Evolutionary conservation across 2,329 filamentous ascomycete species (phyloP).

Genomic region (Sporothrix humicola): DNA sequence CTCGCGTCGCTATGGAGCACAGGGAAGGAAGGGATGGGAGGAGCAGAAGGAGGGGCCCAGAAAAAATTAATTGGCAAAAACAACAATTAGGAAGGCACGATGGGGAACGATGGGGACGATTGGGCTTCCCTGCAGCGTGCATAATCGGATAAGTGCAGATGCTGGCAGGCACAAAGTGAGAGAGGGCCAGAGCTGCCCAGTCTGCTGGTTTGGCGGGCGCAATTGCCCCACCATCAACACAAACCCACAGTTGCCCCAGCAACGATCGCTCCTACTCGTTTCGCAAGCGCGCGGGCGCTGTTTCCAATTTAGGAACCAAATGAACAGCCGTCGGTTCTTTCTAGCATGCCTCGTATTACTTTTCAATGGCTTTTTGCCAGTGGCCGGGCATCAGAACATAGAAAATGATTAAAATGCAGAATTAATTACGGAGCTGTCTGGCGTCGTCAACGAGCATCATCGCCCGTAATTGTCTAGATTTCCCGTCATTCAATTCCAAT

Average conservation of each 20-base stretch:
- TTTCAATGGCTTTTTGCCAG: not conserved
- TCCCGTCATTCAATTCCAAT: not conserved
- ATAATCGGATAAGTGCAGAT: conserved; percentile 23
- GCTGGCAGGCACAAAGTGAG: not conserved
- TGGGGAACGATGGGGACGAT: not conserved
- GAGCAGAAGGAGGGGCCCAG: not conserved
- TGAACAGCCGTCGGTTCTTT: not conserved
- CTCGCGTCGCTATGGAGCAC: conserved; percentile 35
- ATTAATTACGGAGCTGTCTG: conserved; percentile 15
- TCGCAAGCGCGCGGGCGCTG: conserved; percentile 10
- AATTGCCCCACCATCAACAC: conserved; percentile 35
- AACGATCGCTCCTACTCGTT: conserved; percentile 36
- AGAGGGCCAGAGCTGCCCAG: not conserved
- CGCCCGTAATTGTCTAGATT: not conserved
- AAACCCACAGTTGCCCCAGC: conserved; percentile 39
- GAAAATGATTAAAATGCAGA: not conserved
- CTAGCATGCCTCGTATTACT: conserved; percentile 10
- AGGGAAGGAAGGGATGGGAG: conserved; percentile 10
- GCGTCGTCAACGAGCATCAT: not conserved
- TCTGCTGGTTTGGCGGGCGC: not conserved
- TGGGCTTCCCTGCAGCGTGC: conserved; percentile 35
- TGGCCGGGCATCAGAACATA: not conserved
- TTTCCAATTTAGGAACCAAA: conserved; percentile 17
- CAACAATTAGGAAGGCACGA: conserved; percentile 13
- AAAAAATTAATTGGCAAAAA: conserved; percentile 9